These are phyloP conservation scores for Clausena lansium DNA, from an alignment of 345 rosid genomes.

Conservation along the genomic window DNA sequence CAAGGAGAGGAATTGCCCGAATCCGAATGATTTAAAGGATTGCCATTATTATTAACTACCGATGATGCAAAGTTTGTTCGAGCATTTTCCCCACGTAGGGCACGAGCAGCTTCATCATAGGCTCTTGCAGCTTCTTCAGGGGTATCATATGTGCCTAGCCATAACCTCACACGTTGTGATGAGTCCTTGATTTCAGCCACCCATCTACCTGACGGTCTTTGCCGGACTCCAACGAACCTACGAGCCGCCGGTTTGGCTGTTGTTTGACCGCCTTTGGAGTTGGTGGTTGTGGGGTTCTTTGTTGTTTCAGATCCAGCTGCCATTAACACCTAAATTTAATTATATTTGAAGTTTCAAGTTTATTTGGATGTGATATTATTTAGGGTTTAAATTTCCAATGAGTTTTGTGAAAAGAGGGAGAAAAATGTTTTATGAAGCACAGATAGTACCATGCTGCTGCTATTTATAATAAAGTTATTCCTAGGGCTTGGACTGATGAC, in stretches of 20 bases:
- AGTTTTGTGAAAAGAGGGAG: conserved; percentile 4
- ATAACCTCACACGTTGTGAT: conserved; percentile 57
- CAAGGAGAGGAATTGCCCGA: conserved; percentile 16
- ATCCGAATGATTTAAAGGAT: conserved; percentile 13
- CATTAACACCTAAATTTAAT: conserved; percentile 20
- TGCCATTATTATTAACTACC: not conserved
- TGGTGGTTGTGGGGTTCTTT: conserved; percentile 15
- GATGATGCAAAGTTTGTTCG: conserved; percentile 53
- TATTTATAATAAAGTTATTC: conserved; percentile 3
- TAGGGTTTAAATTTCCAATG: not conserved
- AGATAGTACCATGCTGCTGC: not conserved
- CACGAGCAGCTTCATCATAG: conserved; percentile 73
- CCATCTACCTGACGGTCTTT: conserved; percentile 75
- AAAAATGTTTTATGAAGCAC: conserved; percentile 6
- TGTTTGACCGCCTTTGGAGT: conserved; percentile 16
- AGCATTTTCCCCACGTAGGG: conserved; percentile 66
- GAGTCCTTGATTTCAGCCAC: conserved; percentile 81
- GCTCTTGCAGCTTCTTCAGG: conserved; percentile 75
- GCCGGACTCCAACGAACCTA: conserved; percentile 63
- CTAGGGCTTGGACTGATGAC: not conserved
- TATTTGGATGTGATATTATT: not conserved
- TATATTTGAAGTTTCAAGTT: not conserved
- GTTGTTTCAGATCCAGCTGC: conserved; percentile 35
- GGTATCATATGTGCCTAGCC: conserved; percentile 72
- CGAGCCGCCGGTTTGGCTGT: conserved; percentile 26